phyloP scores from a whole-genome alignment of 257 asterid genomes.

The Gentiana dahurica region DNA sequence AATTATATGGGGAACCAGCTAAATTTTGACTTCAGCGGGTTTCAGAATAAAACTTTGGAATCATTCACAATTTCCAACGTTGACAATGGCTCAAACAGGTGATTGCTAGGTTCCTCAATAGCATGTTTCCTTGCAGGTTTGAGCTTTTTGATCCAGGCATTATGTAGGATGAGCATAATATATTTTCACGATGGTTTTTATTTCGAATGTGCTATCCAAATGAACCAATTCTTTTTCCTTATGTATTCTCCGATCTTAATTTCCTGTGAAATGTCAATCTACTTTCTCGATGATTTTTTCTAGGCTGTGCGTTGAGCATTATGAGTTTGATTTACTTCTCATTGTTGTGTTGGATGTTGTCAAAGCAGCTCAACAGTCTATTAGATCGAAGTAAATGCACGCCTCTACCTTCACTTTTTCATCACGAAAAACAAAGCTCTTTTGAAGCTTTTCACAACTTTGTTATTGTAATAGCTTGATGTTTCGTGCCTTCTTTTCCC shows the following conservation, averaged over 20 bases:
- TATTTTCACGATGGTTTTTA: too few relatives aligned
- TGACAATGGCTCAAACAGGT: constrained; percentile 90
- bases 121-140: neutral
- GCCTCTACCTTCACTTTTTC: too few relatives aligned
- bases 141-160: neutral
- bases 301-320: neutral
- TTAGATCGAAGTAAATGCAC: too few relatives aligned
- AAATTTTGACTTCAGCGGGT: constrained; percentile 54
- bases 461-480: too few relatives aligned
- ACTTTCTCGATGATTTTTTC: neutral
- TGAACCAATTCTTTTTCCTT: too few relatives aligned
- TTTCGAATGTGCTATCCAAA: too few relatives aligned
- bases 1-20: constrained; percentile 89
- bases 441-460: too few relatives aligned
- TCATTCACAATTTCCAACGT: constrained; percentile 90
- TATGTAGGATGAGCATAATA: neutral
- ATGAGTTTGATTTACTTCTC: too few relatives aligned
- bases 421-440: too few relatives aligned
- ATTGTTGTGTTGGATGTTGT: too few relatives aligned
- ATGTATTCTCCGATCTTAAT: too few relatives aligned
- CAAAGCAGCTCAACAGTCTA: too few relatives aligned
- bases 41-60: constrained; percentile 76
- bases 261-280: neutral
- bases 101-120: constrained; percentile 3
- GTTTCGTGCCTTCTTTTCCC: neutral